Percentiles rank a stretch among this genome's conserved stretches.
Evolutionary conservation across 1,284 basidiomycete genomes (phyloP).

Genomic region (Cutaneotrichosporon cutaneum): DNA sequence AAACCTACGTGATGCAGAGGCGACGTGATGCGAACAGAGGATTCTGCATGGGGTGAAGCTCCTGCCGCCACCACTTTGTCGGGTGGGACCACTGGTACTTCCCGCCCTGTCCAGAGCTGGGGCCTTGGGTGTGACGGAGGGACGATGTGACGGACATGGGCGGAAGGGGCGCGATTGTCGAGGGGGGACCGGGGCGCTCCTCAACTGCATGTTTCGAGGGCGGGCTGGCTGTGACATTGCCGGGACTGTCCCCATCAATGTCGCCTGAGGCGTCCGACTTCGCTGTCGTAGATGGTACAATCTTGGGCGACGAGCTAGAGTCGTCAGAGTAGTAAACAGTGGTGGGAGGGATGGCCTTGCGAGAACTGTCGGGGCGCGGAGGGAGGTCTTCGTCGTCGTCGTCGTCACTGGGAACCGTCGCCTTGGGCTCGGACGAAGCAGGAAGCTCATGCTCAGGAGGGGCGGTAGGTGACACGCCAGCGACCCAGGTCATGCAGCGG

Average conservation of each 20-base stretch:
- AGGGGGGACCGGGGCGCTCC: neutral
- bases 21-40: constrained; percentile 30
- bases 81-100: neutral
- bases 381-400: neutral
- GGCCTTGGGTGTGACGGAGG: neutral
- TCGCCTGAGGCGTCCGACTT: neutral
- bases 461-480: neutral
- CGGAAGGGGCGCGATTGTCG: neutral
- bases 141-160: neutral
- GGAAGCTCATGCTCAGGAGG: neutral
- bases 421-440: neutral
- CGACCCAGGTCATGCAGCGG: constrained; percentile 12
- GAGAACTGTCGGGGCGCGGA: constrained; percentile 21
- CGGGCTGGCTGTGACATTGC: neutral
- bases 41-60: constrained; percentile 34
- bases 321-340: constrained; percentile 25
- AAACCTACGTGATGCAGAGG: constrained; percentile 32
- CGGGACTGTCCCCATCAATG: neutral
- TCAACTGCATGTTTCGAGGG: neutral
- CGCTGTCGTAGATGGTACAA: neutral
- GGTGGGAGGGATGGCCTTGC: neutral
- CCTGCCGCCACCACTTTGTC: constrained; percentile 29
- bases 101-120: neutral
- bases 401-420: neutral
- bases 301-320: constrained; percentile 1